Conservation (phyloP, 108 stramenopile genomes). For the Skeletonema grethae region DNA sequence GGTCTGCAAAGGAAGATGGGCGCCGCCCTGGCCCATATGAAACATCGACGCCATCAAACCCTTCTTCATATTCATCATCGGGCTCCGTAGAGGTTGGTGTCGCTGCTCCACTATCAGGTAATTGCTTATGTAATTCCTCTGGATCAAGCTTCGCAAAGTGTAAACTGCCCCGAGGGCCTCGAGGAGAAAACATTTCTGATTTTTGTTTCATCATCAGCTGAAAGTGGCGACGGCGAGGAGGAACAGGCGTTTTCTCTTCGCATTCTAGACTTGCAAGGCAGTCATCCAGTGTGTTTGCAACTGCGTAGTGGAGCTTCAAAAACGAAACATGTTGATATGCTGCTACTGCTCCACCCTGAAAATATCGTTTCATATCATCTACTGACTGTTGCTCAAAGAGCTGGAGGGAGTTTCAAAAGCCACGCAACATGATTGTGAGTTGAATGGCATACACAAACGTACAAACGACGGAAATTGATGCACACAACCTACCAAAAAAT, state of each 20-base stretch:
- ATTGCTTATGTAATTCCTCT: background rate
- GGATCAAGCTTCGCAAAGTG: slow-evolving; percentile 32
- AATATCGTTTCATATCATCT: slow-evolving; percentile 58
- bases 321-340: slow-evolving; percentile 85
- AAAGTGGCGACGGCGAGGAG: slow-evolving; percentile 26
- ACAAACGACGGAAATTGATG: background rate
- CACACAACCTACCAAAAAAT: slow-evolving; percentile 53
- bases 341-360: slow-evolving; percentile 78
- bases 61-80: slow-evolving; percentile 46
- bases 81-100: slow-evolving; percentile 9
- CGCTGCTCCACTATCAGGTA: background rate
- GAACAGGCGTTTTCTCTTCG: slow-evolving; percentile 39
- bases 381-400: slow-evolving; percentile 67
- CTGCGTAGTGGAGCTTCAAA: slow-evolving; percentile 82
- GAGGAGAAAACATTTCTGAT: slow-evolving; percentile 8
- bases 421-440: slow-evolving; percentile 2
- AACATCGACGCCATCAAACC: slow-evolving; percentile 48
- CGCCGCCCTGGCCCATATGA: slow-evolving; percentile 32
- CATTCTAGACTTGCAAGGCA: slow-evolving; percentile 74
- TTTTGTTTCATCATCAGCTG: slow-evolving; percentile 37
- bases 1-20: background rate
- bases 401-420: background rate
- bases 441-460: slow-evolving; percentile 1
- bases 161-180: slow-evolving; percentile 25
- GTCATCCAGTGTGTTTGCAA: slow-evolving; percentile 81